These are phyloP conservation scores for Chrysochromulina parva DNA, from an alignment of 78 protist genomes.

Conservation along the genomic window DNA sequence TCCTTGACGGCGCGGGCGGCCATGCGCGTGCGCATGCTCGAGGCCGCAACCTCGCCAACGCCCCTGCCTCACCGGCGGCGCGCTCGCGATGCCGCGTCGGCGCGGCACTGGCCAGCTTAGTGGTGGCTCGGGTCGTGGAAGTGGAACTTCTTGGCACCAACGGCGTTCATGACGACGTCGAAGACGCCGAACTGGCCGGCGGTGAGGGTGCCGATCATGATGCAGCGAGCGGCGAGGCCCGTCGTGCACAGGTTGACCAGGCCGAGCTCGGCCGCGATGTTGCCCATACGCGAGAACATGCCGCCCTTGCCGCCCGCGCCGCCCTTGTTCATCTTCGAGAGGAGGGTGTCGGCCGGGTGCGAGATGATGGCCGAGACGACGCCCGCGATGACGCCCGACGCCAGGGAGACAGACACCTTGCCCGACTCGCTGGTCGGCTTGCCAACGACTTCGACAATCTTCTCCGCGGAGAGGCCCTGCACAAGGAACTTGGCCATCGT, in stretches of 20 bases:
- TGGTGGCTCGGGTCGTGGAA: conserved; percentile 31
- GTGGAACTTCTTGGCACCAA: conserved; percentile 54
- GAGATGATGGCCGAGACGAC: conserved; percentile 58
- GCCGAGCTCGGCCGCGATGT: conserved; percentile 48
- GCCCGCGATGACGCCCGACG: conserved; percentile 57
- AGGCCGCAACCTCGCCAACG: too few relatives aligned
- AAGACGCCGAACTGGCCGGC: conserved; percentile 60
- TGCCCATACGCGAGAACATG: conserved; percentile 24
- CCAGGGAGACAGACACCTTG: conserved; percentile 31
- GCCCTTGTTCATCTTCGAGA: conserved; percentile 51
- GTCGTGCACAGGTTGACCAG: conserved; percentile 36
- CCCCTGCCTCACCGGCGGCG: too few relatives aligned
- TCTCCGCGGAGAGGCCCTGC: conserved; percentile 47
- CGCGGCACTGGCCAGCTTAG: too few relatives aligned
- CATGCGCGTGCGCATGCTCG: too few relatives aligned
- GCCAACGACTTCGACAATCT: background rate
- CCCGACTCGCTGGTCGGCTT: background rate
- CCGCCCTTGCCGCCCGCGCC: conserved; percentile 50
- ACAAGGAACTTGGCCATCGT: conserved; percentile 67
- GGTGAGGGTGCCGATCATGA: conserved; percentile 63
- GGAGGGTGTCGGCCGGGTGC: conserved; percentile 64
- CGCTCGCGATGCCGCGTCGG: too few relatives aligned
- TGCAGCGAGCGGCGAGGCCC: conserved; percentile 54
- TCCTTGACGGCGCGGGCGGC: too few relatives aligned
- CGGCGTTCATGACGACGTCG: conserved; percentile 51